These are phyloP conservation scores for Neolentinus lepideus DNA, from an alignment of 1,284 basidiomycete genomes.

Conservation along the genomic window DNA sequence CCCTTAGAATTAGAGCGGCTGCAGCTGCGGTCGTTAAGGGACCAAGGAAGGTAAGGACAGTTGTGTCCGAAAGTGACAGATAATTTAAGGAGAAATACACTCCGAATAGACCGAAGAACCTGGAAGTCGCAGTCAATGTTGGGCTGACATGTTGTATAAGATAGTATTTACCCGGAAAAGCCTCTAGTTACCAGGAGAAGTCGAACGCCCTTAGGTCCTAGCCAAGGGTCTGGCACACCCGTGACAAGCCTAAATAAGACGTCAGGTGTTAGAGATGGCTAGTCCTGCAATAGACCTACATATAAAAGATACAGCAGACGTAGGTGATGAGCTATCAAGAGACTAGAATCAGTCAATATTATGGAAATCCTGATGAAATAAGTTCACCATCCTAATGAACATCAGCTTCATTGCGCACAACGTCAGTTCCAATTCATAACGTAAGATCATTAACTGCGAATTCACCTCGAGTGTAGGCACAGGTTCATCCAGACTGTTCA, in stretches of 20 bases:
- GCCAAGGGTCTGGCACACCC: conserved; percentile 53
- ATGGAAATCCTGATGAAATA: no score
- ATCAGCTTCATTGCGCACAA: neutral
- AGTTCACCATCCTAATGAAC: neutral
- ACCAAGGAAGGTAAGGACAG: conserved; percentile 69
- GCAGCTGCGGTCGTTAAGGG: conserved; percentile 64
- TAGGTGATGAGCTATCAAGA: conserved; percentile 33
- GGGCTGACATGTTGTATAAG: neutral
- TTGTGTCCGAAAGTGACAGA: conserved; percentile 62
- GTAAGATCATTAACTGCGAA: neutral
- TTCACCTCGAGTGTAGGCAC: conserved; percentile 51
- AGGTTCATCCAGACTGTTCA: conserved; percentile 51
- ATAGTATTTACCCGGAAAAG: conserved; percentile 44
- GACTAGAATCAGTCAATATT: no score
- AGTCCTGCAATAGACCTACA: conserved; percentile 21
- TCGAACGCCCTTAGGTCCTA: conserved; percentile 66
- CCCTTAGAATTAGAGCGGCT: conserved; percentile 64
- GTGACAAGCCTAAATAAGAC: conserved; percentile 33
- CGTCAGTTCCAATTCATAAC: neutral
- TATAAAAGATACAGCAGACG: conserved; percentile 34
- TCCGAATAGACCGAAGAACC: conserved; percentile 58
- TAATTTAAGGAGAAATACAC: conserved; percentile 63
- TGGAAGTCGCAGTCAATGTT: conserved; percentile 14
- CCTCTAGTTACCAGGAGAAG: conserved; percentile 51
- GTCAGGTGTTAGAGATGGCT: neutral